Percentiles rank a stretch among this genome's conserved stretches.
These are phyloP conservation scores for Tolypocladium ophioglossoides DNA, from an alignment of 2,329 filamentous ascomycete genomes.

Conservation along the genomic window DNA sequence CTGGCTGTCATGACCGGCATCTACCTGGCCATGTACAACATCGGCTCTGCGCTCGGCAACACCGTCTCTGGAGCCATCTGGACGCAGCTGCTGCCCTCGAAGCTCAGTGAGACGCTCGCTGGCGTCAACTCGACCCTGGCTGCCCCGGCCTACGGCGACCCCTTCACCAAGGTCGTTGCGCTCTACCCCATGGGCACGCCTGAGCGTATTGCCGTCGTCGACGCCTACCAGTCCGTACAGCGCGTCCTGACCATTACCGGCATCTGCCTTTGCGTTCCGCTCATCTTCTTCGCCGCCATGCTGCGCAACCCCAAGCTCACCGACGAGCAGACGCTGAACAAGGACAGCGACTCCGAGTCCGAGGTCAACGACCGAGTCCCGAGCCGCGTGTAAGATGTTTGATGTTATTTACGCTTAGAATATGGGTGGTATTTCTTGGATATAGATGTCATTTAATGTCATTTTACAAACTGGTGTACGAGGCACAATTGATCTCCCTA, in stretches of 20 bases:
- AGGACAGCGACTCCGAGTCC: constrained; percentile 12
- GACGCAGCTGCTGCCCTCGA: constrained; percentile 27
- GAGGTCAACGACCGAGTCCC: constrained; percentile 1
- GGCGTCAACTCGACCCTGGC: constrained; percentile 25
- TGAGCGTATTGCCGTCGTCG: constrained; percentile 31
- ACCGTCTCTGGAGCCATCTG: constrained; percentile 29
- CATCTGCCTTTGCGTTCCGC: constrained; percentile 36
- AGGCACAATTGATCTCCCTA: no score
- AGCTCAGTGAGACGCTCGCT: constrained; percentile 18
- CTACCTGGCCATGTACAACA: constrained; percentile 29
- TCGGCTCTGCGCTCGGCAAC: constrained; percentile 30
- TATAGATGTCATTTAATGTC: no score
- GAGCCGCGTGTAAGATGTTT: no score
- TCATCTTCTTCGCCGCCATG: constrained; percentile 31
- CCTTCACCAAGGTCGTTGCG: constrained; percentile 22
- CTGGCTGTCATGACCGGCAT: constrained; percentile 27
- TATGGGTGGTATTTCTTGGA: no score
- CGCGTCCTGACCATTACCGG: constrained; percentile 35
- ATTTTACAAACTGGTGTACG: no score
- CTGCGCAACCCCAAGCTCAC: constrained; percentile 36
- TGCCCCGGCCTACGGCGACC: constrained; percentile 22
- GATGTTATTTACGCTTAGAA: no score
- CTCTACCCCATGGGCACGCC: constrained; percentile 30
- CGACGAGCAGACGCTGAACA: constrained; percentile 31
- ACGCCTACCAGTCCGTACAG: constrained; percentile 35